Base-by-base conservation (phyloP, 352 stramenopile species). In the Achlya hypogyna region DNA sequence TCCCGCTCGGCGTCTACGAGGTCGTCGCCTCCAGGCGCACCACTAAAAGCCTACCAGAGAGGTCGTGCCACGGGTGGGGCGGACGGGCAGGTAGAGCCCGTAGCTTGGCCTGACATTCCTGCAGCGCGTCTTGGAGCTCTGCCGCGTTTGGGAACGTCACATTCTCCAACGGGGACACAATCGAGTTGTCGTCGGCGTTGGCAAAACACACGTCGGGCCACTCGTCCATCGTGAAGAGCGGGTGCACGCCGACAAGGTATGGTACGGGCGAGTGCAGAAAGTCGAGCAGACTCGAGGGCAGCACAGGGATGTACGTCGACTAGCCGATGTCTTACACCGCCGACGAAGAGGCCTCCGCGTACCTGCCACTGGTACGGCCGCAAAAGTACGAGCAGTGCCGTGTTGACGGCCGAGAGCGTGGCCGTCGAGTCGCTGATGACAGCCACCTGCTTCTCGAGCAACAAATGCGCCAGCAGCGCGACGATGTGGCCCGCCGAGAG, bases 161-260 rank as follows among this genome's bases (percentile, higher is more conserved):
- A 10, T 10, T 10, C 16, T 72, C 65, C 49, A 73, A 73, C 16
- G 85, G 78, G 0, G 78, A 67, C 32, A 75, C 63, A 43, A 94
- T 78, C 12, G 63, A 56, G 43, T 90, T 73, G 1, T 62, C 73
- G 53, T 94, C 83, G n/a, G 92, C 82, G 35, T 91, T 72, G 70
- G 86, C 90, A 69, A 94, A 94, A 45, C 79, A 91, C 51, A 92
- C 83, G 32, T 94, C 85, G 6, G 79, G 69, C 83, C 85, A 94
- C 12, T 94, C 82, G 29, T 75, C 69, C 31, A 88, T 65, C 4
- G 74, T 65, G 18, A 69, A 40, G 20, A 51, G 4, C 12, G n/a
- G 18, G 42, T 92, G 83, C 31, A 81, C 89, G 2, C 82, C 85
- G 1, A 80, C 83, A 20, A 94, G 74, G 54, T 90, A 94, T 10